Percentiles rank a stretch among this genome's conserved stretches.
Evolutionary conservation across 2,329 filamentous ascomycete genomes (phyloP).

Genomic region (Apiospora koreana): DNA sequence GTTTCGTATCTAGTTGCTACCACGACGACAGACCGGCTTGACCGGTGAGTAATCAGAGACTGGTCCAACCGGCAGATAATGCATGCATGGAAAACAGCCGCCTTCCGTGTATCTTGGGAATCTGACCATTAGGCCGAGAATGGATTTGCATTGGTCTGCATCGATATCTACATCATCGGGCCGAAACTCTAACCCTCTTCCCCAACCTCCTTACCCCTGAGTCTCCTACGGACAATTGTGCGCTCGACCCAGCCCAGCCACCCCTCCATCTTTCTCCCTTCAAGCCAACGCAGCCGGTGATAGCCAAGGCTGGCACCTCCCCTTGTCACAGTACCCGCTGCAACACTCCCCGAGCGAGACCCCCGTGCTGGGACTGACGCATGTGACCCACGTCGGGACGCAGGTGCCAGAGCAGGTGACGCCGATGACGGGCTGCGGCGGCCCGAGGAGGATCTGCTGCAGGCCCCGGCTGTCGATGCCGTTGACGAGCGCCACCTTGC

Average conservation of each 20-base stretch:
- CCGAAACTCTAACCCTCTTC: neutral
- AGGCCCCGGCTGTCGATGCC: constrained; percentile 32
- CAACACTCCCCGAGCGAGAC: constrained; percentile 42
- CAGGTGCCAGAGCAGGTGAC: constrained; percentile 46
- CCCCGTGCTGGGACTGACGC: constrained; percentile 35
- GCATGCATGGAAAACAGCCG: neutral
- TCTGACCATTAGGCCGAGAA: neutral
- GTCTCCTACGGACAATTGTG: neutral
- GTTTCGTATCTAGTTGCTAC: neutral
- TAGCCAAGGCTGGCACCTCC: constrained; percentile 41
- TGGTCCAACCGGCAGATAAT: neutral
- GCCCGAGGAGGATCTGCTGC: constrained; percentile 44
- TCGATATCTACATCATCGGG: neutral
- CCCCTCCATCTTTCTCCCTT: neutral
- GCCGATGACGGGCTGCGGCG: constrained; percentile 43
- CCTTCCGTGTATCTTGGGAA: neutral
- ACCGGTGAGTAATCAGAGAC: neutral
- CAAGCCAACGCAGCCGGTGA: neutral
- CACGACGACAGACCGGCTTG: neutral
- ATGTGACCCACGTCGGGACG: constrained; percentile 40
- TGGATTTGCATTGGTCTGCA: neutral
- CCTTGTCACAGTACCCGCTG: constrained; percentile 44
- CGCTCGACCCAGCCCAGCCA: neutral
- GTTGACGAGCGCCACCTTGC: constrained; percentile 32
- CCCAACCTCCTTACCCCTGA: neutral